Evolutionary conservation across 2,329 filamentous ascomycete species (phyloP).

Genomic region (Colletotrichum ledebouriae): DNA sequence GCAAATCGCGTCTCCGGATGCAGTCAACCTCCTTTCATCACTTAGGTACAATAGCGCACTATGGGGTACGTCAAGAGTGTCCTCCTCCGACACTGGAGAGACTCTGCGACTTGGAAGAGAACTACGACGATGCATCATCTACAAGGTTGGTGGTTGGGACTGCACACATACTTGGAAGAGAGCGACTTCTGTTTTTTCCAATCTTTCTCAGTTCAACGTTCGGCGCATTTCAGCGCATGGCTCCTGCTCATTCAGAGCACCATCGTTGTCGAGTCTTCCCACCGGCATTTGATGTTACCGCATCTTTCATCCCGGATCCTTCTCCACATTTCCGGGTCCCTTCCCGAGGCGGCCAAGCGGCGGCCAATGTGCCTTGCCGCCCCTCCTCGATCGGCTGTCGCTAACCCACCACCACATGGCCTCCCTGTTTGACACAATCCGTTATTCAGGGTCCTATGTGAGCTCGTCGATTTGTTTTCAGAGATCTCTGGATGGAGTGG

Average conservation of each 20-base stretch:
- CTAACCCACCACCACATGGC: conserved; percentile 40
- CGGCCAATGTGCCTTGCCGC: conserved; percentile 39
- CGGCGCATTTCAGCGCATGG: conserved; percentile 29
- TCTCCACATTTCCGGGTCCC: conserved; percentile 38
- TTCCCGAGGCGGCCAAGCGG: conserved; percentile 41
- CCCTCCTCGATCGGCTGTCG: conserved; percentile 37
- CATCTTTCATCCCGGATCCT: conserved; percentile 27
- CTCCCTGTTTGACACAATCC: conserved; percentile 33
- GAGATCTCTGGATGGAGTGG: conserved; percentile 5
- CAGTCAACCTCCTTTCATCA: neutral
- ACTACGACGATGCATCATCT: no score
- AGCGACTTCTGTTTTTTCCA: neutral
- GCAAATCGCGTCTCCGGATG: neutral
- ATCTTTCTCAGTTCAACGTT: conserved; percentile 14
- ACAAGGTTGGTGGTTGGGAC: no score
- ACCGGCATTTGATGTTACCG: conserved; percentile 33
- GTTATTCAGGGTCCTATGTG: conserved; percentile 29
- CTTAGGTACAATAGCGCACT: no score
- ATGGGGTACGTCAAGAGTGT: no score
- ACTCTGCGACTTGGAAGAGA: no score
- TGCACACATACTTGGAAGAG: neutral
- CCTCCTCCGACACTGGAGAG: no score
- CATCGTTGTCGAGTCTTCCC: conserved; percentile 16
- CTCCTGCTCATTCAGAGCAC: neutral
- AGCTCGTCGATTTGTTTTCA: conserved; percentile 23